phyloP scores from a whole-genome alignment of 2,329 filamentous ascomycete genomes.

The Dothidotthia symphoricarpi region DNA sequence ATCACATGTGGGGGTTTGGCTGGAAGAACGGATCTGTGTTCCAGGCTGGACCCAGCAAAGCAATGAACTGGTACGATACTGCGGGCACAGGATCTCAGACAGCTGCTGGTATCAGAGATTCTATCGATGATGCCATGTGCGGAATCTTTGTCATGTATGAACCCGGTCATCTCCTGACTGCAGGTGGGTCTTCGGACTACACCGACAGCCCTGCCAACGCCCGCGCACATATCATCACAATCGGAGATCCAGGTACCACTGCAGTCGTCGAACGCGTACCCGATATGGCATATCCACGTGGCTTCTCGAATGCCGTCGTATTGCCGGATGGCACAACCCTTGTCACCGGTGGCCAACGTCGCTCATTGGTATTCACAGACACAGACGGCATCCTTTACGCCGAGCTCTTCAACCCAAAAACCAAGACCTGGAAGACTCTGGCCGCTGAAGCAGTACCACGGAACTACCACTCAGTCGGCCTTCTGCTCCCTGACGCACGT shows the following conservation, averaged over 20 bases:
- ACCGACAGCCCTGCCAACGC: conserved; percentile 20
- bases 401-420: conserved; percentile 27
- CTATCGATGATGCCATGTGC: conserved; percentile 23
- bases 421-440: conserved; percentile 23
- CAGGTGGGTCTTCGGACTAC: conserved; percentile 26
- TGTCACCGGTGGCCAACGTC: conserved; percentile 27
- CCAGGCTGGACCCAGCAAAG: conserved; percentile 24
- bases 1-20: conserved; percentile 24
- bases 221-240: conserved; percentile 24
- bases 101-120: conserved; percentile 20
- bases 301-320: conserved; percentile 25
- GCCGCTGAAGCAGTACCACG: conserved; percentile 24
- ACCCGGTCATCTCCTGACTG: conserved; percentile 26
- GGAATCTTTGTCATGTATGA: conserved; percentile 29
- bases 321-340: conserved; percentile 29
- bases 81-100: conserved; percentile 16
- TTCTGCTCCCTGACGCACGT: conserved; percentile 24
- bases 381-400: conserved; percentile 20
- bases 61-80: conserved; percentile 30
- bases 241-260: conserved; percentile 14
- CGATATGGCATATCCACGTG: conserved; percentile 26
- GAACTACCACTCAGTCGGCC: conserved; percentile 27
- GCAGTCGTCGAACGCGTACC: conserved; percentile 23
- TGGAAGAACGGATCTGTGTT: conserved; percentile 23
- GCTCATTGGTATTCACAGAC: conserved; percentile 25